A percentile compares a stretch with the other conserved stretches of the same genome.
phyloP scores from a whole-genome alignment of 352 stramenopile genomes.

The Albugo laibachii region DNA sequence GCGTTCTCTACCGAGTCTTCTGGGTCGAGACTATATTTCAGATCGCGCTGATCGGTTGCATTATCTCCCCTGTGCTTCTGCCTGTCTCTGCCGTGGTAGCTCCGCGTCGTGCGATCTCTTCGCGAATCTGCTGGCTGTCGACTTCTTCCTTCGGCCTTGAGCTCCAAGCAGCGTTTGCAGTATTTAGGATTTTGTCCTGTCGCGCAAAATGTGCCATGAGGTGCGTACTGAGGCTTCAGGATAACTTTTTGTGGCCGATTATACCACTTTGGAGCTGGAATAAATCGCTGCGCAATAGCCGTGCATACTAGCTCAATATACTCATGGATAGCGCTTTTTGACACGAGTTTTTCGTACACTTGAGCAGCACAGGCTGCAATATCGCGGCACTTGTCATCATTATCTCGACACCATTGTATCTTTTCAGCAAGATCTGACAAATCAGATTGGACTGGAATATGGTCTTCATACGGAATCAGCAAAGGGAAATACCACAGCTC shows the following conservation, averaged over 20 bases:
- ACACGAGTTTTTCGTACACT: slow-evolving; percentile 88
- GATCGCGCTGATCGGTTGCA: background rate
- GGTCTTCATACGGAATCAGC: slow-evolving; percentile 91
- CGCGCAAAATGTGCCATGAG: slow-evolving; percentile 31
- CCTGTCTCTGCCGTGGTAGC: slow-evolving; percentile 6
- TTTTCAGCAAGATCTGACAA: slow-evolving; percentile 95
- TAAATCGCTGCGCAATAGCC: slow-evolving; percentile 80
- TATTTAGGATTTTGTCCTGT: slow-evolving; percentile 26
- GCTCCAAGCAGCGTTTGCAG: slow-evolving; percentile 48
- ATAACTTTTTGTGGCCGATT: slow-evolving; percentile 16
- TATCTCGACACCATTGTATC: slow-evolving; percentile 93
- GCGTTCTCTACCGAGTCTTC: slow-evolving; percentile 6
- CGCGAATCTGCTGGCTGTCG: slow-evolving; percentile 8
- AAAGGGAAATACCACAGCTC: slow-evolving; percentile 96
- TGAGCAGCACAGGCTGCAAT: slow-evolving; percentile 88
- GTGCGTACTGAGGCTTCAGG: slow-evolving; percentile 27
- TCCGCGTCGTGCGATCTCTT: slow-evolving; percentile 8
- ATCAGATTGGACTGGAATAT: slow-evolving; percentile 93
- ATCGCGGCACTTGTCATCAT: slow-evolving; percentile 91
- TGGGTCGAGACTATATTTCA: background rate
- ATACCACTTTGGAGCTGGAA: slow-evolving; percentile 6
- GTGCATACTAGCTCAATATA: slow-evolving; percentile 94
- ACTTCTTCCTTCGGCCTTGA: slow-evolving; percentile 36
- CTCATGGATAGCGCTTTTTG: slow-evolving; percentile 86
- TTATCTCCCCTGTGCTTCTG: background rate